These are phyloP conservation scores for Aspergillus terreus DNA, from an alignment of 2,329 filamentous ascomycete genomes.

Conservation along the genomic window DNA sequence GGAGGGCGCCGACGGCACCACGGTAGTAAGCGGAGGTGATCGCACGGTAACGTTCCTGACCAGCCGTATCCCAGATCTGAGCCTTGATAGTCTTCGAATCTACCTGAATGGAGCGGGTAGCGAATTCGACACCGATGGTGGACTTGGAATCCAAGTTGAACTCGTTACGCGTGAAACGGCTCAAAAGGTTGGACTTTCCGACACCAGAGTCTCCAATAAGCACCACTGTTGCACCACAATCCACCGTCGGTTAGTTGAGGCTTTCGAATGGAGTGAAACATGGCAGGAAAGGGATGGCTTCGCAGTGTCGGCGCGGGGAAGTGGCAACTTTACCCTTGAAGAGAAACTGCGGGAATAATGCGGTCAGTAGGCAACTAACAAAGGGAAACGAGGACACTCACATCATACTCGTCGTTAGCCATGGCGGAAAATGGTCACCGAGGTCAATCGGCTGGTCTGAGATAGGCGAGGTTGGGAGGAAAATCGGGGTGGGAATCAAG, in stretches of 20 bases:
- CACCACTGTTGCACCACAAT: conserved; percentile 63
- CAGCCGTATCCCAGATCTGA: conserved; percentile 99
- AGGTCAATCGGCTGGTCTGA: conserved; percentile 18
- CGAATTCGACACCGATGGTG: conserved; percentile 98
- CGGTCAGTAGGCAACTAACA: conserved; percentile 15
- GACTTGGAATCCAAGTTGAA: conserved; percentile 99
- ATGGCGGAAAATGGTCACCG: conserved; percentile 50
- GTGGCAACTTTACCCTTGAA: conserved; percentile 76
- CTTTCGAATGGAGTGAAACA: conserved; percentile 2
- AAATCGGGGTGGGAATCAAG: conserved; percentile 11
- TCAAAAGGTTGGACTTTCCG: conserved; percentile 99
- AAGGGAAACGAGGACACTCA: conserved; percentile 50
- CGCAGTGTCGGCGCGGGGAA: conserved; percentile 18
- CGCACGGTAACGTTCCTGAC: conserved; percentile 97
- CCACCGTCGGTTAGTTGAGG: conserved; percentile 15
- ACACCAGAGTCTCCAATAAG: conserved; percentile 99
- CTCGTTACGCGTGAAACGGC: conserved; percentile 98
- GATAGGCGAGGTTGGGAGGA: conserved; percentile 16
- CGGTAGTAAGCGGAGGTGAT: conserved; percentile 99
- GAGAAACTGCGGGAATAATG: conserved; percentile 66
- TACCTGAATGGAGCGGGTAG: conserved; percentile 96
- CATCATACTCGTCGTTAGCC: conserved; percentile 99
- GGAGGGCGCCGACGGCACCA: conserved; percentile 91
- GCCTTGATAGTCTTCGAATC: conserved; percentile 99
- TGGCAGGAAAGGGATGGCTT: conserved; percentile 14